These are phyloP conservation scores for Allium fistulosum DNA, from an alignment of 106 monocot species.

Conservation along the genomic window DNA sequence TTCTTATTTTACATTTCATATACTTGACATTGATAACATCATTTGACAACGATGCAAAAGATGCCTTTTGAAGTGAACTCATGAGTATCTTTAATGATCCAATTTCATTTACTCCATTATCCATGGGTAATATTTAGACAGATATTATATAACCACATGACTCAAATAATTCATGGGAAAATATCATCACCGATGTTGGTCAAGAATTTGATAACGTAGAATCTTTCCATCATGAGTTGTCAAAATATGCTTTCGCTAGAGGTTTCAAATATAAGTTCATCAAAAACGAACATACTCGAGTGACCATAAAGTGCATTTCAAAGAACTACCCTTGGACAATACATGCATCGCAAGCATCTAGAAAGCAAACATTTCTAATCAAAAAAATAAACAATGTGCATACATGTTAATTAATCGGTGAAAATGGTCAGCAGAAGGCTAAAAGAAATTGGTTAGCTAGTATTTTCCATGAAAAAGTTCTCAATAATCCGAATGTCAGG, in stretches of 20 bases:
- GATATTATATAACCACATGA: neutral
- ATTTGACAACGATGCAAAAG: neutral
- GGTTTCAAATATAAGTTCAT: conserved; percentile 61
- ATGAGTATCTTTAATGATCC: conserved; percentile 7
- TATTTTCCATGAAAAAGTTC: conserved; percentile 68
- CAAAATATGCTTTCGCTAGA: conserved; percentile 73
- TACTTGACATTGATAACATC: too few relatives aligned
- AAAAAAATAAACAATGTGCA: conserved; percentile 63
- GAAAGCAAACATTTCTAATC: conserved; percentile 43
- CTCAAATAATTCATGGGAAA: conserved; percentile 31
- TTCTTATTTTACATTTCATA: neutral
- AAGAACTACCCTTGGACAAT: conserved; percentile 76
- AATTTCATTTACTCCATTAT: neutral
- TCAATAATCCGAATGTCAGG: conserved; percentile 58
- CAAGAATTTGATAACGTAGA: conserved; percentile 62
- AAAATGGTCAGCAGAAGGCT: conserved; percentile 49
- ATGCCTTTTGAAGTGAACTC: conserved; percentile 5
- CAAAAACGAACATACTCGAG: conserved; percentile 63
- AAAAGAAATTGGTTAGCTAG: conserved; percentile 71
- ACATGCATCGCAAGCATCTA: conserved; percentile 52
- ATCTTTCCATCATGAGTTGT: conserved; percentile 69
- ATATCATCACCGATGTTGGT: conserved; percentile 59
- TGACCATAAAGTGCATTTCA: conserved; percentile 59
- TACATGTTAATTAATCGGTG: conserved; percentile 41
- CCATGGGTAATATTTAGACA: neutral